These are phyloP conservation scores for Boehmeria nivea DNA, from an alignment of 306 rosid genomes.

Conservation along the genomic window DNA sequence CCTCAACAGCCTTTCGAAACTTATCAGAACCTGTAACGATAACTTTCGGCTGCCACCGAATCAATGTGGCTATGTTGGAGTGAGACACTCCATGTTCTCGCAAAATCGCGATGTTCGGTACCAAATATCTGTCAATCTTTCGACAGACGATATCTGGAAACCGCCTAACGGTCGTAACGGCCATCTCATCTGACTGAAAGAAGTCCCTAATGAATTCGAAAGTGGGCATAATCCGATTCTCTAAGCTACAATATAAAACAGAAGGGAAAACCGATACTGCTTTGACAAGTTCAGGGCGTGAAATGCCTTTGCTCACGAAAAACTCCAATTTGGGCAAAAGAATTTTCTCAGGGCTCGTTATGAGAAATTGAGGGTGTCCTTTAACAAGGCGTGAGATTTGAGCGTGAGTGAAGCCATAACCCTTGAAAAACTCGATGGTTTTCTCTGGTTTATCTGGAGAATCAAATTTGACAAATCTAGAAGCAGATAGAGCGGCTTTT, in stretches of 20 bases:
- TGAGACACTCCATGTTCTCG: constrained; percentile 22
- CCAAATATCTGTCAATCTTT: neutral
- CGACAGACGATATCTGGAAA: neutral
- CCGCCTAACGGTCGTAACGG: neutral
- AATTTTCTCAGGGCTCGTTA: constrained; percentile 1
- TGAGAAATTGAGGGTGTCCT: neutral
- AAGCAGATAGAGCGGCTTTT: constrained; percentile 24
- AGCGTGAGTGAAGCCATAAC: constrained; percentile 17
- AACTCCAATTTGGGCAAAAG: constrained; percentile 33
- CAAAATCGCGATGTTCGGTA: constrained; percentile 14
- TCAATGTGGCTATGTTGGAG: constrained; percentile 6
- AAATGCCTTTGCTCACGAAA: constrained; percentile 27
- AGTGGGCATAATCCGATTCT: constrained; percentile 18
- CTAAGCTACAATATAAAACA: constrained; percentile 17
- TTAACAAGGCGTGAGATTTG: constrained; percentile 2
- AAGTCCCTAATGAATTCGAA: constrained; percentile 14
- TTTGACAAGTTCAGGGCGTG: constrained; percentile 17
- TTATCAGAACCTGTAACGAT: neutral
- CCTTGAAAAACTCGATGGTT: constrained; percentile 13
- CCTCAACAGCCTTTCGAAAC: constrained; percentile 8
- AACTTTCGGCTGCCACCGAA: constrained; percentile 9
- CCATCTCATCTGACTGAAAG: constrained; percentile 18
- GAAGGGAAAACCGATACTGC: neutral
- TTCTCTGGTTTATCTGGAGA: constrained; percentile 27
- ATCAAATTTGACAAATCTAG: constrained; percentile 10